phyloP scores from a whole-genome alignment of 441 rosid species.

The Bocquillonia castaneifolia region DNA sequence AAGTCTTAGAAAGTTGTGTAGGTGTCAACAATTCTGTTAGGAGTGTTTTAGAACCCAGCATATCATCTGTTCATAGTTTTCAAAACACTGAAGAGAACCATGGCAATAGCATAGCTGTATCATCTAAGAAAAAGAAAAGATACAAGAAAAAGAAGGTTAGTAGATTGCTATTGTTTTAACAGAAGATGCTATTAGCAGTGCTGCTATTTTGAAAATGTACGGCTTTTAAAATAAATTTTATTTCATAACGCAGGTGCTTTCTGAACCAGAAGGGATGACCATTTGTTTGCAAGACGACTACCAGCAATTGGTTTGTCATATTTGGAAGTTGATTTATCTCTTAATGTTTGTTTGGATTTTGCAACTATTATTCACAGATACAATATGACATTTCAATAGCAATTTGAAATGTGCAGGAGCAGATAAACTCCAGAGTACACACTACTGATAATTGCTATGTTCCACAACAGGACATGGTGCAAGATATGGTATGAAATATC shows the following conservation, averaged over 20 bases:
- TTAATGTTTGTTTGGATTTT: not conserved
- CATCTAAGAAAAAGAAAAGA: no score
- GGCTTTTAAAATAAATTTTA: slow-evolving; percentile 13
- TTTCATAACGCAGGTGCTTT: slow-evolving; percentile 30
- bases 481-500: slow-evolving; percentile 27
- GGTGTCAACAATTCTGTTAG: no score
- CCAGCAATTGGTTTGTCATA: slow-evolving; percentile 35
- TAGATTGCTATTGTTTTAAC: slow-evolving; percentile 17
- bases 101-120: no score
- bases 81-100: no score
- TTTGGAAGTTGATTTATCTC: slow-evolving; percentile 4
- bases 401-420: slow-evolving; percentile 28
- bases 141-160: slow-evolving; percentile 51
- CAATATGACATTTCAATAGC: not conserved
- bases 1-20: no score
- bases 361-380: not conserved
- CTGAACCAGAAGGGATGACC: slow-evolving; percentile 29
- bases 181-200: not conserved
- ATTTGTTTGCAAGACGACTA: slow-evolving; percentile 34
- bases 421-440: slow-evolving; percentile 39
- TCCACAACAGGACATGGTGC: slow-evolving; percentile 41
- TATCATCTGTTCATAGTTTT: no score
- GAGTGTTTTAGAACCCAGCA: no score
- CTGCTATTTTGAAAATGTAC: not conserved
- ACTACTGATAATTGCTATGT: slow-evolving; percentile 34